Evolutionary conservation across 176 grass and related monocot species (phyloP), one percentile per base, ranked within the genome.

Genomic region (Avena sativa): DNA sequence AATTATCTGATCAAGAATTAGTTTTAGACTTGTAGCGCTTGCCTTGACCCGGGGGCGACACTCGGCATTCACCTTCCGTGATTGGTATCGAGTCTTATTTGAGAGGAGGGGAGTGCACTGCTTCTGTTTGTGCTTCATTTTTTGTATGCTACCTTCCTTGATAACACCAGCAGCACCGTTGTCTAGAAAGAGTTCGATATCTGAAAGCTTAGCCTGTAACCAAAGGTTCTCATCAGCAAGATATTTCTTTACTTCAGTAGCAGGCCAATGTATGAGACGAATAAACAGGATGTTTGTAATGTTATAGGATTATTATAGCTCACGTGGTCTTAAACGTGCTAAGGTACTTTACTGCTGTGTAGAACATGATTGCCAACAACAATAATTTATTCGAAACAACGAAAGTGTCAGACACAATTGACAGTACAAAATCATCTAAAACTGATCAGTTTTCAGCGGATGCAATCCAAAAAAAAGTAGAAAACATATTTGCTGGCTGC

Each of bases 31-130:
- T 48, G 10, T 6, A 0, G 84, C 71, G 76, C 94, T 94, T 92
- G 91, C 97, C 92, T 99, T 99, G 89, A 99, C 89, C 62, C 97
- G 89, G 78, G 97, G 97, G 20, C 92, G 90, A 28, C 81, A 91
- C 76, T 95, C 91, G 0, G 87, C 79, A 1, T 95, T 88, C 63
- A 74, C 85, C 84, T 95, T 95, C 38, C 89, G 79, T 66, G 91
- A 82, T 87, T 95, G 89, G 83, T 96, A 99, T 6, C 92, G 86
- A 23, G 90, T 90, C 85, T 93, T 94, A 87, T 99, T 99, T 0
- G 89, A 87, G 62, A 94, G 90, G 19, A 96, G 83, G 19, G 92
- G 86, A 3, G 48, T 93, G 60, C 89, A 89, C 23, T 88, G 85
- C 90, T 99, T 99, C 87, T 99, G 92, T 47, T 87, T 96, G 68